Base-by-base conservation (phyloP, 345 rosid species). In the Gossypium australe region DNA sequence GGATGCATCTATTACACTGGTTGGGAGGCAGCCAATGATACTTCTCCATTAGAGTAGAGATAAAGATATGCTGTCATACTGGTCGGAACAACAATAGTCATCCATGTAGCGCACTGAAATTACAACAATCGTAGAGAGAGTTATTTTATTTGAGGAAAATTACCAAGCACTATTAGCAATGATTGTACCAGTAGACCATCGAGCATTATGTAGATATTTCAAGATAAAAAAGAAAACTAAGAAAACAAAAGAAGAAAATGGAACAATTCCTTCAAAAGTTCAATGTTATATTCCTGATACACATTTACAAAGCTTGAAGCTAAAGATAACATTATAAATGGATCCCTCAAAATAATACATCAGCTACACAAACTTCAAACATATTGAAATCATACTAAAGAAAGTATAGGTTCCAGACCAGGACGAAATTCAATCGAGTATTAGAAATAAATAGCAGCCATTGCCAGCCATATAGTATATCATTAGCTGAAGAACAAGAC, bases 1-100 rank as follows among this genome's bases (percentile, higher is more conserved):
- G 86, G 90, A 90, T 87, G 89, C 93, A 86, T 95, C 99, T 95
- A 95, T 91, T 95, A 95, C 98, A 95, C 97, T 86, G 99, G 98
- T 90, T 95, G 98, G 76, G 90, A 91, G 69, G 99, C 99, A 65
- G 98, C 99, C 86, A 89, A 82, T 3, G 90, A 88, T 27, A 91
- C 96, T 87, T 95, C 98, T 78, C 99, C 98, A 25, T 89, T 97
- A 27, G 99, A 95, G 85, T 95, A 95, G 25, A 95, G 94, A 82
- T 90, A 91, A 67, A 95, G 89, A 84, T 95, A 95, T 2, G 97
- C 91, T 17, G 97, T 91, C 98, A 95, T 91, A 83, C 99, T 95
- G 61, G 93, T 87, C 60, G 97, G 88, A 71, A 93, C 97, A 61
- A 89, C 58, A 61, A 88, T 91, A 66, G 98, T 95, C 99, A 95